Evolutionary conservation across 768 basidiomycete species (phyloP).

Genomic region (Tylopilus felleus): DNA sequence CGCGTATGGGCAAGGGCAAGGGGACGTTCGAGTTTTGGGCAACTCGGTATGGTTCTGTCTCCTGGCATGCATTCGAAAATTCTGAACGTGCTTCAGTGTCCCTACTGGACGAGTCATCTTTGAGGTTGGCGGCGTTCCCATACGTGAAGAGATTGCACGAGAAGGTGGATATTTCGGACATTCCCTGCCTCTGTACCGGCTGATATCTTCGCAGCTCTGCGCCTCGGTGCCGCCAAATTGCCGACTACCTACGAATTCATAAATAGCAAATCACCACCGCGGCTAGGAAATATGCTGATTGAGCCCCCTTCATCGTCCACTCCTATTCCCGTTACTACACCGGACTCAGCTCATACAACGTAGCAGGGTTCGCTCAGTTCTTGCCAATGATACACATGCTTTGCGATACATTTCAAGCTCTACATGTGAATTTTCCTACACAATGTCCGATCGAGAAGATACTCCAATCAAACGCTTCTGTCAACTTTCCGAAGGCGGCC

Average conservation of each 20-base stretch:
- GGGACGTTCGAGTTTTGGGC: conserved; percentile 98
- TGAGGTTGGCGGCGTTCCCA: conserved; percentile 86
- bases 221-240: conserved; percentile 83
- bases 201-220: conserved; percentile 56
- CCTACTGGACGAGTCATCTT: conserved; percentile 88
- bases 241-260: conserved; percentile 90
- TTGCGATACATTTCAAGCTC: not conserved
- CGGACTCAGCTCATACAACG: conserved; percentile 7
- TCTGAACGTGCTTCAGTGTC: conserved; percentile 49
- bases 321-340: conserved; percentile 8
- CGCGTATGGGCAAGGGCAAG: conserved; percentile 99
- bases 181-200: not conserved
- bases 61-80: not conserved
- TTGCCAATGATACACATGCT: conserved; percentile 6
- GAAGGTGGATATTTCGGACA: conserved; percentile 55
- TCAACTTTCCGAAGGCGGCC: too few relatives aligned
- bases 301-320: conserved; percentile 23
- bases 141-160: conserved; percentile 89
- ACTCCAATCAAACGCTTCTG: not conserved
- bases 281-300: conserved; percentile 66
- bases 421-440: not conserved
- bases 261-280: conserved; percentile 59
- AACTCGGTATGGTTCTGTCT: conserved; percentile 56
- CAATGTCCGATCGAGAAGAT: not conserved
- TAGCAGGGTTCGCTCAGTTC: conserved; percentile 4